Evolutionary conservation across 352 stramenopile species (phyloP), one percentile per base, ranked within the genome.

Genomic region (Phytophthora pinifolia): DNA sequence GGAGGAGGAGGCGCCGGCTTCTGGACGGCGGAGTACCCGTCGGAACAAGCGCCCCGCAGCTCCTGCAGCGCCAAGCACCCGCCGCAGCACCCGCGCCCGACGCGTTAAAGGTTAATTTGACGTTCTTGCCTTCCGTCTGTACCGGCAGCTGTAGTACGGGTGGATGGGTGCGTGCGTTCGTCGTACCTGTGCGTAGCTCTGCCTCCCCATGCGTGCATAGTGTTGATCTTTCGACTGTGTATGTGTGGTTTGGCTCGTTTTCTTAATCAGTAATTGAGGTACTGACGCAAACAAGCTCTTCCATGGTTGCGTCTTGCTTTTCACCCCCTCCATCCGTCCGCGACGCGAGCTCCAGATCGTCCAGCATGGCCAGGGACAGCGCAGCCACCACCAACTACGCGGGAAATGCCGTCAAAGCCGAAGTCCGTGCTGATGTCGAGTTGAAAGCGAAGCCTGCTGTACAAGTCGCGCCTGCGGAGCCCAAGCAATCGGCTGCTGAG

Each of bases 91-190:
- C 53, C 65, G 60, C 48, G 47, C 70, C 45, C 73, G 74, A 56
- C 75, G 75, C 47, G 73, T 76, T 66, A 86, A 86, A 86, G 75
- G 75, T 83, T 86, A 72, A 83, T 73, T 57, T 75, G 60, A 67
- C 55, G 60, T 63, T 49, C 12, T 38, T 64, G 56, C 33, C 42
- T 57, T 70, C 53, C 50, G 54, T 67, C 57, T 68, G 27, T 63
- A 65, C 52, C 33, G 62, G 55, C 51, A 62, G 45, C 55, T 54
- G 44, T 68, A 65, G 63, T 68, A 67, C 63, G 45, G 58, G 25
- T 62, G 59, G 54, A 50, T 63, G 68, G 52, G 53, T 67, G 62
- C 58, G 47, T 70, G 51, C 47, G 47, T 67, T 49, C 55, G 10
- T 50, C 43, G 46, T 73, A 45, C 65, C 37, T 70, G 51, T 70